Base-by-base conservation (phyloP, 2,329 filamentous ascomycete genomes). In the Cyclaneusma minus region DNA sequence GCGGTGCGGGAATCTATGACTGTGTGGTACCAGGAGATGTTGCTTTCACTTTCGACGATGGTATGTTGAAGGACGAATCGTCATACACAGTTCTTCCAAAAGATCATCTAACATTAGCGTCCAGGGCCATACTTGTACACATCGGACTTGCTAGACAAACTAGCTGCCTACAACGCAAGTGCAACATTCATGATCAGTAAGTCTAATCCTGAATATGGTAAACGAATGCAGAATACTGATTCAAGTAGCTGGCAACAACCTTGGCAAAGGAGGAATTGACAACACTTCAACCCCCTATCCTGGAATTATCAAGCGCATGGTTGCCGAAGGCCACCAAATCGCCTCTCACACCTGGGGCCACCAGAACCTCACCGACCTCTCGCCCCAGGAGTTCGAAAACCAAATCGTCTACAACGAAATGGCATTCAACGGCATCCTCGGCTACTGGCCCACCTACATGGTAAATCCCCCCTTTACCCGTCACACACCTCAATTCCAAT, bases 31-130 rank as follows among this genome's bases (percentile, higher is more conserved):
- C 60, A 3, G 67, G 70, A 27, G 66, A 65, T 7, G 60, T 79
- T 38, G 73, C 73, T 11, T 45, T 79, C 29, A 78, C 72, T 1
- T 78, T 65, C 37, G 73, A 78, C 37, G 73, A 78, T 43, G 73
- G 73, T n/a, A n/a, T n/a, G n/a, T n/a, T n/a, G n/a, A n/a, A n/a
- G n/a, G n/a, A n/a, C n/a, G n/a, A n/a, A n/a, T n/a, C n/a, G n/a
- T n/a, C n/a, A n/a, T n/a, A n/a, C n/a, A n/a, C n/a, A n/a, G n/a
- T n/a, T n/a, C n/a, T n/a, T n/a, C n/a, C n/a, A n/a, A n/a, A n/a
- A n/a, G n/a, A n/a, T n/a, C n/a, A n/a, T n/a, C n/a, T n/a, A n/a
- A n/a, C n/a, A n/a, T n/a, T n/a, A n/a, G n/a, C n/a, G n/a, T n/a
- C n/a, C n/a, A n/a, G n/a, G n/a, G 2, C 73, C 72, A 13, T 65